These are phyloP conservation scores for Gastrolobium bilobum DNA, from an alignment of 306 rosid genomes.

Conservation along the genomic window DNA sequence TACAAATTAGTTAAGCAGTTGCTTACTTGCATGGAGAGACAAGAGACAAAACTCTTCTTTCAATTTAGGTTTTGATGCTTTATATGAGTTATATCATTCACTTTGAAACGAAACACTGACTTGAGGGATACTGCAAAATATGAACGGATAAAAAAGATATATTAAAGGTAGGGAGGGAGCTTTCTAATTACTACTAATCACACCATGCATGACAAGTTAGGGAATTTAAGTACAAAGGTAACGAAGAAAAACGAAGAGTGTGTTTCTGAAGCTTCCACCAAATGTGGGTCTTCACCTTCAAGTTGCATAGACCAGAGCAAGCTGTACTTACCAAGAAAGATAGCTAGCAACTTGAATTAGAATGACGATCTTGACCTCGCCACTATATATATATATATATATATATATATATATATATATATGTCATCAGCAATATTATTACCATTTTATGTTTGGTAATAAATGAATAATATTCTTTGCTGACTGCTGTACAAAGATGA, in stretches of 20 bases:
- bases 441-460: background rate
- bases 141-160: conserved; percentile 17
- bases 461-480: background rate
- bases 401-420: background rate
- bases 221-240: conserved; percentile 58
- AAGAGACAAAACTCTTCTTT: conserved; percentile 39
- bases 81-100: conserved; percentile 41
- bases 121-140: conserved; percentile 54
- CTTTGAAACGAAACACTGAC: conserved; percentile 52
- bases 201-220: conserved; percentile 64
- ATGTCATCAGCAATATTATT: background rate
- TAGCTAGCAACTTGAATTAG: conserved; percentile 7
- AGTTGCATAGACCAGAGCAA: conserved; percentile 48
- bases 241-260: conserved; percentile 56
- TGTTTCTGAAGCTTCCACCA: conserved; percentile 84
- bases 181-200: conserved; percentile 50
- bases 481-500: background rate
- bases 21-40: conserved; percentile 69
- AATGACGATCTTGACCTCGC: conserved; percentile 42
- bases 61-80: conserved; percentile 55
- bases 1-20: conserved; percentile 22
- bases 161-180: background rate
- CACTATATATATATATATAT: background rate
- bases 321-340: conserved; percentile 50
- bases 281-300: conserved; percentile 77